Percentiles rank a stretch among this genome's conserved stretches.
These are phyloP conservation scores for Collybia sordida DNA, from an alignment of 768 basidiomycete species.

Conservation along the genomic window DNA sequence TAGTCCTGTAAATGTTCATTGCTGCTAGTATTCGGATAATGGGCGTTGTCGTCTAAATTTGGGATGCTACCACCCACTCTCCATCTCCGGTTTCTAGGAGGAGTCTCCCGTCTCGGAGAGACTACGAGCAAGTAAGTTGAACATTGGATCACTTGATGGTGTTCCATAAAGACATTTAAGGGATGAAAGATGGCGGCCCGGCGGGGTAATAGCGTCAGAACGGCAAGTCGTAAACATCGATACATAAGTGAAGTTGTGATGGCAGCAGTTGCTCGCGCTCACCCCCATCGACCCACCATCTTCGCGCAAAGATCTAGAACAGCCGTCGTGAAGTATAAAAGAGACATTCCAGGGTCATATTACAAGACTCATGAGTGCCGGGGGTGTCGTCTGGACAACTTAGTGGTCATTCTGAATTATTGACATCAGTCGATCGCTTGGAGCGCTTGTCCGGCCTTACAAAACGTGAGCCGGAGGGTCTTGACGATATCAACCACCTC, in stretches of 20 bases:
- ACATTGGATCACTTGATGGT: too few species aligned
- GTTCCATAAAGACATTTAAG: too few species aligned
- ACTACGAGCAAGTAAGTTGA: too few species aligned
- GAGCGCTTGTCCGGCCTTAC: not conserved
- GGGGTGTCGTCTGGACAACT: conserved; percentile 13
- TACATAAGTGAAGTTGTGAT: conserved; percentile 1
- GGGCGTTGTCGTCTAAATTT: not conserved
- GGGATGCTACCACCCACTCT: too few species aligned
- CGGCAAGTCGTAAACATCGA: not conserved
- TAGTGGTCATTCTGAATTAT: conserved; percentile 1
- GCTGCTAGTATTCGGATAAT: too few species aligned
- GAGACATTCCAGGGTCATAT: not conserved
- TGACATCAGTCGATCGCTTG: not conserved
- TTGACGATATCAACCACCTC: conserved; percentile 2
- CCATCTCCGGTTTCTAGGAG: too few species aligned
- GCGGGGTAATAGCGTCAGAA: not conserved
- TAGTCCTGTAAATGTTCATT: too few species aligned
- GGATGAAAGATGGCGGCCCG: too few species aligned
- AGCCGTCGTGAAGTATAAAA: not conserved
- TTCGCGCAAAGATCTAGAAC: not conserved
- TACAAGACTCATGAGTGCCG: not conserved
- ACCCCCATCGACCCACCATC: not conserved
- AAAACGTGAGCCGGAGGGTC: not conserved
- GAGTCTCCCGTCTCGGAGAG: too few species aligned
- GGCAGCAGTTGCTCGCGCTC: conserved; percentile 1